Evolutionary conservation across 2,329 filamentous ascomycete species (phyloP), one percentile per base, ranked within the genome.

Genomic region (Scytalidium sp.): DNA sequence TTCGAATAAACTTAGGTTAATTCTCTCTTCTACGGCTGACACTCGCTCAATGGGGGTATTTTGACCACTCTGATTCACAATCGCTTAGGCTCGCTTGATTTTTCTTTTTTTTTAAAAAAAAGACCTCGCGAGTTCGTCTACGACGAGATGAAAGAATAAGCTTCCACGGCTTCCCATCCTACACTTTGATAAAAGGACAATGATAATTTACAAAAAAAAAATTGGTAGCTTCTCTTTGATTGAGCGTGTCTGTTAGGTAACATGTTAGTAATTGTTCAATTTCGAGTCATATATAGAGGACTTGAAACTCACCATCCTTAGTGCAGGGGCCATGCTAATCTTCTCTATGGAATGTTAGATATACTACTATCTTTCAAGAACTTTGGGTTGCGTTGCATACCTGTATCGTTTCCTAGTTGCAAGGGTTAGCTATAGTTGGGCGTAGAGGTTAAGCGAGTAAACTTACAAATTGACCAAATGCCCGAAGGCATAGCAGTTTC

Each of bases 261-360:
- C 8, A 7, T 7, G 13, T 29, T 29, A 29, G 25, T 29, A 29
- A 29, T 29, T 13, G 13, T 29, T 13, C 13, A 8, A 29, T 13
- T 29, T 8, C 7, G 25, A 29, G 13, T 29, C 25, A n/a, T n/a
- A n/a, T n/a, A n/a, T 13, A 29, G 7, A 8, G 25, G 25, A 29
- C 25, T n/a, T n/a, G n/a, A n/a, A 29, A 36, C 32, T 36, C 32
- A 36, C 32, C 88, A 93, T 92, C 88, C 88, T 93, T 93, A 92
- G 88, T 84, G 79, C 81, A 84, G 80, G 81, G 85, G 84, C 84
- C 84, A 88, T 88, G 85, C 85, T 88, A 87, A 85, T 85, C 80
- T 85, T 85, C 82, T 85, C 81, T 85, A 79, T 83, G 25, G 21
- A 25, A 45, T 41, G 25, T 29, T 13, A 29, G 25, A 8, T 29